Evolutionary conservation across 352 stramenopile species (phyloP), one percentile per base, ranked within the genome.

Genomic region (Aphanomyces invadans): DNA sequence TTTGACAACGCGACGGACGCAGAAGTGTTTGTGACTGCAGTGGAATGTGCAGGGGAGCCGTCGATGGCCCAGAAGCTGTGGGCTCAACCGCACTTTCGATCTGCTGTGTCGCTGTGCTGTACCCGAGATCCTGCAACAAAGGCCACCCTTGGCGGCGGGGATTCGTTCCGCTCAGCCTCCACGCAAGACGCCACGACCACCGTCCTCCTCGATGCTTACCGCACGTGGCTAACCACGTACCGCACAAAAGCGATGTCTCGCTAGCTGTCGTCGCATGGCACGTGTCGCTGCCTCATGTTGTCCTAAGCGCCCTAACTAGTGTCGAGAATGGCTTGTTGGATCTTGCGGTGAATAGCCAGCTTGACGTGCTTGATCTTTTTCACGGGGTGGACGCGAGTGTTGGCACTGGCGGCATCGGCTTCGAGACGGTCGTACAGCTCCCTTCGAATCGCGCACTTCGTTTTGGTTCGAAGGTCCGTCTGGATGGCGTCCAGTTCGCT

Each of bases 371-470:
- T 21, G 4, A 26, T 19, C 19, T 57, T 32, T 23, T 67, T 67
- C 11, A 23, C 26, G 2, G 39, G 33, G 29, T 48, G 48, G 23
- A 21, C 26, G 3, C 21, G 4, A 0, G 25, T 28, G 49, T 67
- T 67, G 60, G 60, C 60, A 17, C 25, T 19, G 11, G 60, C 60
- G 15, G 60, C 60, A 42, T 67, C 60, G 31, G 25, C 28, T 33
- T 67, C 60, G 32, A 67, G 60, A 7, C 60, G 60, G 49, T 67
- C 60, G 32, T 67, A 67, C 12, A 67, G 33, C n/a, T 44, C 49
- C 19, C 60, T 9, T 9, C 60, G 60, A 21, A 67, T 67, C 12
- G 38, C 39, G 39, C 60, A 67, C 33, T 67, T 67, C 26, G 45
- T 49, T 23, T 59, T 67, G 3, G 60, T 67, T 4, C 60, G 60